Base-by-base conservation (phyloP, 805 yeast genomes). In the Myxozyma neotropica region DNA sequence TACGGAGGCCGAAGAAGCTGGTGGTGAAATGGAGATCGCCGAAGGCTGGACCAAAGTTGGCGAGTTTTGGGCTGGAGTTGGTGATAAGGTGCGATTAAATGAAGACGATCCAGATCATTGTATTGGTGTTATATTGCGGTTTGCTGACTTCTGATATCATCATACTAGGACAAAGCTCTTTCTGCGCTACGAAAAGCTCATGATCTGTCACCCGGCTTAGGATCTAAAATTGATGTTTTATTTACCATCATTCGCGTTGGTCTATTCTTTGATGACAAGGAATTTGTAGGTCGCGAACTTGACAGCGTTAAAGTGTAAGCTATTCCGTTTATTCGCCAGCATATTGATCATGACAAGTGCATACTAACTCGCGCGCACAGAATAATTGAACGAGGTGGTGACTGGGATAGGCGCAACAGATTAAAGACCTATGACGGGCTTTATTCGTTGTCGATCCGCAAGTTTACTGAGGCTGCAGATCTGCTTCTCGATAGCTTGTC, bases 361-460 rank as follows among this genome's bases (percentile, higher is more conserved):
- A 39, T 23, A 27, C 49, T 39, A 8, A 29, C 44, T 7, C n/a
- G 13, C 33, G 17, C 10, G 19, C 31, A n/a, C 23, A 59, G 63
- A 24, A 80, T 89, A 72, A 90, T 94, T 69, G 98, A 93, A 69
- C 88, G 90, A 70, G 99, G 98, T 57, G 99, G 99, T 63, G 99
- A 94, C 74, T 94, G 99, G 99, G 99, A 94, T 76, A 88, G 99
- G 75, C 85, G 96, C 70, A 94, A 94, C 77, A 79, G 97, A 67
- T 90, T 83, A 79, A 94, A 94, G 78, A 89, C 97, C 4, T 94
- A 94, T 75, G 76, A 82, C 59, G 99, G 99, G 23, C 80, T 94
- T 50, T 89, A 89, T 72, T 77, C 83, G 38, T 77, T 94, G 81
- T 87, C 96, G 6, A 85, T 92, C 29, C 84, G 99, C 70, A 85